These are phyloP conservation scores for Paramecium caudatum DNA, from an alignment of 73 alveolate genomes.

Conservation along the genomic window DNA sequence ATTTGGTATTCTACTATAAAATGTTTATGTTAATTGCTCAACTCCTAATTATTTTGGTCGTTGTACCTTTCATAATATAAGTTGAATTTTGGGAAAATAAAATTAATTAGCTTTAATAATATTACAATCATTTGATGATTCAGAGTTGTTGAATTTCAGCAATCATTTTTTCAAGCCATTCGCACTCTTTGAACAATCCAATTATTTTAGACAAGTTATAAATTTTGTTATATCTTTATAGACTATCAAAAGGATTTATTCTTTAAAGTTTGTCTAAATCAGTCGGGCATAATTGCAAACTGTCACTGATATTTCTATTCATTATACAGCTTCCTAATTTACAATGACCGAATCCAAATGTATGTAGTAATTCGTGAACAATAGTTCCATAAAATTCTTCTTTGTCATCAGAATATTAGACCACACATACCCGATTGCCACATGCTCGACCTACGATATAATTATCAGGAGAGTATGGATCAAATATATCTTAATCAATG, in stretches of 20 bases:
- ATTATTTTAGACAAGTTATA: too few relatives aligned
- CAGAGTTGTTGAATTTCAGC: too few relatives aligned
- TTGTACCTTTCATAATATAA: too few relatives aligned
- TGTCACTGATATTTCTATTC: conserved; percentile 24
- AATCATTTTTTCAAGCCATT: too few relatives aligned
- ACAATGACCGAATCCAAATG: conserved; percentile 73
- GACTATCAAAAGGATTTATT: too few relatives aligned
- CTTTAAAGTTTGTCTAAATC: conserved; percentile 66
- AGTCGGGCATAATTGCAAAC: conserved; percentile 48
- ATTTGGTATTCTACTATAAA: conserved; percentile 46
- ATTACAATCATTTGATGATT: too few relatives aligned
- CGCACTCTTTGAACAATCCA: too few relatives aligned
- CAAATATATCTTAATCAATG: conserved; percentile 53
- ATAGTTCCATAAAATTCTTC: conserved; percentile 52
- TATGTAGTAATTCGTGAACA: conserved; percentile 69
- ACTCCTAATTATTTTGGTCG: too few relatives aligned
- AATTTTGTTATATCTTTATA: too few relatives aligned
- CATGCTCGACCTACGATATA: conserved; percentile 71
- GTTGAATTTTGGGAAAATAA: too few relatives aligned
- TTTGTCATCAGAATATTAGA: neutral
- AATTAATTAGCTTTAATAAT: too few relatives aligned
- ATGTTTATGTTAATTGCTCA: conserved; percentile 15
- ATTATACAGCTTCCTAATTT: conserved; percentile 52
- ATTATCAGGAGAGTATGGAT: conserved; percentile 54
- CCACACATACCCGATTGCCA: conserved; percentile 74